phyloP scores from a whole-genome alignment of 2,329 filamentous ascomycete species.

The Alternaria hordeiaustralica region DNA sequence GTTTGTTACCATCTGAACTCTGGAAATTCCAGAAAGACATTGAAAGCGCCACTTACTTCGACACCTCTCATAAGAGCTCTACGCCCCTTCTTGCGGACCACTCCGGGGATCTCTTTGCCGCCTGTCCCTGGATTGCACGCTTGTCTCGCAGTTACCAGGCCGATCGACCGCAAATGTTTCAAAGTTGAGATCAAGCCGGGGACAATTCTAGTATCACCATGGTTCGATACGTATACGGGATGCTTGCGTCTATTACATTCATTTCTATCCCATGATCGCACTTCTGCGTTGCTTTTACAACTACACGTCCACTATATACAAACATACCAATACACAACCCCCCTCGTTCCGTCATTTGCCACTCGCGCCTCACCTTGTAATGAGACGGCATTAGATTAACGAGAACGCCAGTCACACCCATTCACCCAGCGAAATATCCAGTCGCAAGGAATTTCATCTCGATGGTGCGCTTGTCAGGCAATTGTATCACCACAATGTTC shows the following conservation, averaged over 20 bases:
- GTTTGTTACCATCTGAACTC: not conserved
- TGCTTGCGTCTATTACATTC: not conserved
- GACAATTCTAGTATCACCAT: not conserved
- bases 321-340: not conserved
- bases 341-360: not conserved
- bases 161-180: not conserved
- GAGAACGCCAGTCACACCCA: not conserved
- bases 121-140: not conserved
- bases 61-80: not conserved
- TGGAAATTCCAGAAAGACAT: not conserved
- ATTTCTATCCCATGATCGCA: not conserved
- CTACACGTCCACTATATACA: not conserved
- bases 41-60: not conserved
- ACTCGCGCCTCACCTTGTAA: not conserved
- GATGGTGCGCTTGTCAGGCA: not conserved
- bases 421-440: not conserved
- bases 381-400: not conserved
- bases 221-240: not conserved
- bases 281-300: not conserved
- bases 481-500: not conserved
- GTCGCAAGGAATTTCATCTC: not conserved
- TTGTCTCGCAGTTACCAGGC: not conserved
- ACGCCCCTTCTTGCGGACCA: not conserved
- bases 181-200: not conserved
- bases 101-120: not conserved